Evolutionary conservation across 2,329 filamentous ascomycete species (phyloP).

Genomic region (Neonectria faginata): DNA sequence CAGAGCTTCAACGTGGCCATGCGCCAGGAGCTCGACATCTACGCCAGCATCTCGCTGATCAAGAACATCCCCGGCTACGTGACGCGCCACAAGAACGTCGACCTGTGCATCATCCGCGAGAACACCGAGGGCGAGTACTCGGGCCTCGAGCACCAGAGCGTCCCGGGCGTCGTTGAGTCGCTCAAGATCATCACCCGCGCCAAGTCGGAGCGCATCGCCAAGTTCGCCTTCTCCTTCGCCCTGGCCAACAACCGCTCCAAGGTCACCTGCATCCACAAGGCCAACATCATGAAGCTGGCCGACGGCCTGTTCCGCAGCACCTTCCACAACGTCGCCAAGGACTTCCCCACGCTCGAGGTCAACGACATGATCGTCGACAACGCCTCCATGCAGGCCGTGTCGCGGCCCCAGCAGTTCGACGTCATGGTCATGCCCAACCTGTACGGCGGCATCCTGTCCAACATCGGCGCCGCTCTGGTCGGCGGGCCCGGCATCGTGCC

Average conservation of each 20-base stretch:
- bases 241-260: constrained; percentile 99
- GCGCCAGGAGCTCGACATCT: constrained; percentile 99
- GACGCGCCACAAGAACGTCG: constrained; percentile 96
- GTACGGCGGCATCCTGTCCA: constrained; percentile 98
- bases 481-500: constrained; percentile 97
- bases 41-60: constrained; percentile 96
- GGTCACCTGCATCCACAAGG: constrained; percentile 99
- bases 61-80: constrained; percentile 99
- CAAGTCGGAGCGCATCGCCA: constrained; percentile 99
- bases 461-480: constrained; percentile 97
- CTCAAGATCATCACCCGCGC: constrained; percentile 99
- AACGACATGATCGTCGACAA: constrained; percentile 99
- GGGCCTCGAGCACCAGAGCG: constrained; percentile 97
- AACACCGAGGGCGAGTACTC: constrained; percentile 99
- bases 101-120: constrained; percentile 99
- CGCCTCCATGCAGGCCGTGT: constrained; percentile 99
- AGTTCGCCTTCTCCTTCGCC: constrained; percentile 98
- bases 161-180: constrained; percentile 95
- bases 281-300: constrained; percentile 99
- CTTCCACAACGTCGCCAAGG: constrained; percentile 91
- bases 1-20: constrained; percentile 99
- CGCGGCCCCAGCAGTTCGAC: constrained; percentile 96
- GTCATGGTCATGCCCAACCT: constrained; percentile 99
- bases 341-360: constrained; percentile 94
- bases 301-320: constrained; percentile 99